Evolutionary conservation across 2,329 filamentous ascomycete species (phyloP).

Genomic region (Epichloe elymi): DNA sequence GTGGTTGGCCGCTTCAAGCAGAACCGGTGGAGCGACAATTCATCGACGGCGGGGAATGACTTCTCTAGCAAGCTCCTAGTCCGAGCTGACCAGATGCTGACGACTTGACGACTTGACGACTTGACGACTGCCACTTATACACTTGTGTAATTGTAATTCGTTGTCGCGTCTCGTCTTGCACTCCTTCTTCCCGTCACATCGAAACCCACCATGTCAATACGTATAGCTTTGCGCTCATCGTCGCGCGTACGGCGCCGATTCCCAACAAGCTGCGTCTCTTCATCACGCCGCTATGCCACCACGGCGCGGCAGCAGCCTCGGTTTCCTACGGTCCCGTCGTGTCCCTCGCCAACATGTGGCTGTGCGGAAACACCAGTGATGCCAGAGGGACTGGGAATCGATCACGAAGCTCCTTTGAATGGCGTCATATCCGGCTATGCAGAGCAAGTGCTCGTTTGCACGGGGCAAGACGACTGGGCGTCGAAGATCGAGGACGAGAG

Average conservation of each 20-base stretch:
- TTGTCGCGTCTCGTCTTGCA: no score
- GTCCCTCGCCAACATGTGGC: slow-evolving; percentile 63
- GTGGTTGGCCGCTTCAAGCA: no score
- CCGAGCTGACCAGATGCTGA: slow-evolving; percentile 9
- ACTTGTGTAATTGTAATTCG: no score
- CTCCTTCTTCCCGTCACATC: not conserved
- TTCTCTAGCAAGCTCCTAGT: slow-evolving; percentile 8
- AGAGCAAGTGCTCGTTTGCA: slow-evolving; percentile 75
- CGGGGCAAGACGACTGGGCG: slow-evolving; percentile 67
- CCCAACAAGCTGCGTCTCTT: not conserved
- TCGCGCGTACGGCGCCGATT: not conserved
- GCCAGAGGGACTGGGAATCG: slow-evolving; percentile 59
- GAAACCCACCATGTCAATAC: slow-evolving; percentile 2
- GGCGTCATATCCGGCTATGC: slow-evolving; percentile 67
- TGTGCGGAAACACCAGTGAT: slow-evolving; percentile 55
- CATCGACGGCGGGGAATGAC: not conserved
- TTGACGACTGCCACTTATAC: no score
- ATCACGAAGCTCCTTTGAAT: slow-evolving; percentile 54
- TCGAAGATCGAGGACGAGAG: slow-evolving; percentile 77
- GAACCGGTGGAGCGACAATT: not conserved
- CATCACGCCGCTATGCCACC: slow-evolving; percentile 10
- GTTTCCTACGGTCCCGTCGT: slow-evolving; percentile 37
- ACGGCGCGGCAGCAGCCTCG: slow-evolving; percentile 12
- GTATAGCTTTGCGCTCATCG: not conserved
- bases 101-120: not conserved